These are phyloP conservation scores for Aspergillus sp. DNA, from an alignment of 2,329 filamentous ascomycete species.

Conservation along the genomic window DNA sequence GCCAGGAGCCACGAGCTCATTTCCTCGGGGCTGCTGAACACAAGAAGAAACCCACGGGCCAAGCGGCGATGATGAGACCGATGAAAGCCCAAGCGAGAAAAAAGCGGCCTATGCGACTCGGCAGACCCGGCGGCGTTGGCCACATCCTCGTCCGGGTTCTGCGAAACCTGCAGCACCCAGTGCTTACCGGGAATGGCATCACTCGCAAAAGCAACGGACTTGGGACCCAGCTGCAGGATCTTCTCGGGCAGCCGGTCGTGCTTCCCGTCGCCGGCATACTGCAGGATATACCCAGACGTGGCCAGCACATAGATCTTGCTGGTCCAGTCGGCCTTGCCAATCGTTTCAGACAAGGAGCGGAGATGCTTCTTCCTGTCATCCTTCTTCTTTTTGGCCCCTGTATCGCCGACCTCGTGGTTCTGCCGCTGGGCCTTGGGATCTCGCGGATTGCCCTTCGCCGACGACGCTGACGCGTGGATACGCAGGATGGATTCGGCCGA, in stretches of 20 bases:
- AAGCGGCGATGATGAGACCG: conserved; percentile 23
- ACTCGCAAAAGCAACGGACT: conserved; percentile 41
- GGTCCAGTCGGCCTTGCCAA: conserved; percentile 33
- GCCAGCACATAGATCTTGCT: conserved; percentile 39
- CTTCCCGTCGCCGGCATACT: conserved; percentile 37
- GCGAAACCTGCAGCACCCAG: conserved; percentile 40
- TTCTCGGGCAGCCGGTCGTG: conserved; percentile 40
- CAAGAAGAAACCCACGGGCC: conserved; percentile 34
- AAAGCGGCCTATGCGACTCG: conserved; percentile 26
- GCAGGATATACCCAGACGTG: conserved; percentile 37
- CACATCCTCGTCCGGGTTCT: conserved; percentile 25
- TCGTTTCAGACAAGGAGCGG: conserved; percentile 26
- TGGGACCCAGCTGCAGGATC: conserved; percentile 36
- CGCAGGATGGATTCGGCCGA: conserved; percentile 62
- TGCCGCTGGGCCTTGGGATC: conserved; percentile 8
- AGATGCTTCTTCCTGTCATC: conserved; percentile 27
- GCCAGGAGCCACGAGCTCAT: conserved; percentile 38
- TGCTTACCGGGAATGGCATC: conserved; percentile 42
- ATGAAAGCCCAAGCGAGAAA: conserved; percentile 33
- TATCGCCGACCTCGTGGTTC: conserved; percentile 8
- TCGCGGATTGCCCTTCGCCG: conserved; percentile 8
- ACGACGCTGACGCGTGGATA: conserved; percentile 32
- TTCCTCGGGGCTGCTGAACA: conserved; percentile 35
- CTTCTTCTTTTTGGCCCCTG: conserved; percentile 23
- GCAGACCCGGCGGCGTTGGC: conserved; percentile 9